Conservation (phyloP, 2,329 filamentous ascomycete genomes). For the Cercospora zeae-maydis region DNA sequence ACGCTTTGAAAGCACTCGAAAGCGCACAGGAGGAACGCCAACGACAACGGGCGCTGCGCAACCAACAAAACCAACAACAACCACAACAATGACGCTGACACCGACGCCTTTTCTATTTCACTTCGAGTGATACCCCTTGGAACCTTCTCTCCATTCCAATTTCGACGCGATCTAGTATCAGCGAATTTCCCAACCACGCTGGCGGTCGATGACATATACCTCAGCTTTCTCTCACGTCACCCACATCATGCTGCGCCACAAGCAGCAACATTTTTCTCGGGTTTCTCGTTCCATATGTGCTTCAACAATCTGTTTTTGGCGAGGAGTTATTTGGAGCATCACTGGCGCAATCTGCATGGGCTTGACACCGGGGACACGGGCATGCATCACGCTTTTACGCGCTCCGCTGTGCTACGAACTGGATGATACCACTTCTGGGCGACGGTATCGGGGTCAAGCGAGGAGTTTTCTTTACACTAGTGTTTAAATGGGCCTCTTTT, state of each 20-base stretch:
- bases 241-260: not conserved
- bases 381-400: constrained; percentile 23
- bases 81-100: constrained; percentile 1
- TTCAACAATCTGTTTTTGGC: constrained; percentile 9
- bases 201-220: constrained; percentile 8
- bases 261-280: not conserved
- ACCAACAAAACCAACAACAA: constrained; percentile 36
- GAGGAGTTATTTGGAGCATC: constrained; percentile 15
- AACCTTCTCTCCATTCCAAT: constrained; percentile 5
- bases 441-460: constrained; percentile 15
- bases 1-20: constrained; percentile 48
- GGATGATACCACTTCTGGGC: constrained; percentile 18
- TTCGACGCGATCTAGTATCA: constrained; percentile 29
- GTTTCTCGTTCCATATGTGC: constrained; percentile 9
- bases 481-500: constrained; percentile 13
- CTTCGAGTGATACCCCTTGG: not conserved
- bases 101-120: constrained; percentile 7
- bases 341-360: not conserved
- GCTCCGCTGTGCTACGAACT: constrained; percentile 12
- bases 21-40: constrained; percentile 39
- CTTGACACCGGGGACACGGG: not conserved
- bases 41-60: constrained; percentile 25
- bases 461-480: constrained; percentile 16
- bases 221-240: constrained; percentile 17
- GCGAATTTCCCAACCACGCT: constrained; percentile 14